These are phyloP conservation scores for Coleophoma eucalyptorum DNA, from an alignment of 2,329 filamentous ascomycete species.

Conservation along the genomic window DNA sequence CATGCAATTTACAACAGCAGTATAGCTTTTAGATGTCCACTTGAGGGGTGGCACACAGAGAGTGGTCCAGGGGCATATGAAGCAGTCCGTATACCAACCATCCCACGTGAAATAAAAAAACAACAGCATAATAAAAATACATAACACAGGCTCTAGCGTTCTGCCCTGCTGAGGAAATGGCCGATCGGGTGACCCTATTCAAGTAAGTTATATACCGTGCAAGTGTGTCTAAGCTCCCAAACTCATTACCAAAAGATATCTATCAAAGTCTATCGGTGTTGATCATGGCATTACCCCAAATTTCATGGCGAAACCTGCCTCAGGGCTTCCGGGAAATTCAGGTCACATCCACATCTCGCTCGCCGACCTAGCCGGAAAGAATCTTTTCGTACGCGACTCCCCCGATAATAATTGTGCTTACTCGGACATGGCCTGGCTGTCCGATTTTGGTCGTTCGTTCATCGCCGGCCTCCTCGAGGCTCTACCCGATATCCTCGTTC, in stretches of 20 bases:
- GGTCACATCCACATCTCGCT: constrained; percentile 95
- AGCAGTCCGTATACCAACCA: too few relatives aligned
- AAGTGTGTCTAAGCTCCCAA: not conserved
- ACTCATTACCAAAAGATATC: constrained; percentile 50
- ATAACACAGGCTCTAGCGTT: constrained; percentile 90
- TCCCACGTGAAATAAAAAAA: too few relatives aligned
- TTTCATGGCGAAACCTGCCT: constrained; percentile 97
- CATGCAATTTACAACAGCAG: constrained; percentile 83
- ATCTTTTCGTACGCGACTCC: constrained; percentile 73
- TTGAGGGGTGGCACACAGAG: constrained; percentile 96
- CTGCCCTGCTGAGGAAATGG: constrained; percentile 82
- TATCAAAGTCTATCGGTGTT: constrained; percentile 83
- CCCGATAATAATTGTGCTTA: constrained; percentile 70
- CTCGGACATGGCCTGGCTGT: constrained; percentile 73
- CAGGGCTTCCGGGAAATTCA: constrained; percentile 88
- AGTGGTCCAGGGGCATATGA: constrained; percentile 93
- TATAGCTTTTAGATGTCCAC: constrained; percentile 70
- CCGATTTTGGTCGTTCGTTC: constrained; percentile 87
- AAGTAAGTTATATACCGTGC: constrained; percentile 57
- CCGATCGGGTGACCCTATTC: constrained; percentile 87
- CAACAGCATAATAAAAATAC: too few relatives aligned
- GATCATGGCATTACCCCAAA: constrained; percentile 91
- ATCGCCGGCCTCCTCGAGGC: constrained; percentile 86
- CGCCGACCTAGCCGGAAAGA: constrained; percentile 72
- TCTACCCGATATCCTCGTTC: constrained; percentile 90